A percentile compares a stretch with the other conserved stretches of the same genome.
Conservation (phyloP, 805 yeast genomes). For the Hanseniaspora guilliermondii region DNA sequence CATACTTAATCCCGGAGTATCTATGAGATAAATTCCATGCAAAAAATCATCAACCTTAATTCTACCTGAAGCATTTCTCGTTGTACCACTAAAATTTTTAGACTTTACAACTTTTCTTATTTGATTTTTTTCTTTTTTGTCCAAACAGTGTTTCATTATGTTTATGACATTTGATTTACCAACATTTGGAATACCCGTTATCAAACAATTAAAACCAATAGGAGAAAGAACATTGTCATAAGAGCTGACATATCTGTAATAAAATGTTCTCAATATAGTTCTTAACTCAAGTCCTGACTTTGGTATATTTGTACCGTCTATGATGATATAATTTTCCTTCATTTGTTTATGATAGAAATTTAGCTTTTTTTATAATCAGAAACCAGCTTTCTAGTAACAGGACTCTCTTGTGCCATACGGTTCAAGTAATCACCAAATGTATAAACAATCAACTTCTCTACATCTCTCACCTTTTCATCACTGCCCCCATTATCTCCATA, state of each 20-base stretch:
- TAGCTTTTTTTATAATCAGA: constrained; percentile 16
- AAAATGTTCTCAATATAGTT: constrained; percentile 32
- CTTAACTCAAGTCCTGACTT: constrained; percentile 41
- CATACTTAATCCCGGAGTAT: constrained; percentile 85
- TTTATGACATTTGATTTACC: constrained; percentile 87
- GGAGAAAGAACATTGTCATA: constrained; percentile 50
- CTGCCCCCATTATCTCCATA: background rate
- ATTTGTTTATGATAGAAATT: constrained; percentile 7
- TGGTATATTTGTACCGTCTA: constrained; percentile 43
- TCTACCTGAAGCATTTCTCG: constrained; percentile 63
- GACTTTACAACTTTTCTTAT: constrained; percentile 59
- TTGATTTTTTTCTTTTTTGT: constrained; percentile 12
- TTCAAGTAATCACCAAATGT: constrained; percentile 11
- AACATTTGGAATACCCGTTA: constrained; percentile 95
- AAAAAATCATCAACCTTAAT: constrained; percentile 44
- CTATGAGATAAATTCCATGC: constrained; percentile 62
- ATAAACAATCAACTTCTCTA: constrained; percentile 7
- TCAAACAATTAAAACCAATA: constrained; percentile 60
- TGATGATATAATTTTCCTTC: constrained; percentile 36
- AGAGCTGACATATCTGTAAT: constrained; percentile 32
- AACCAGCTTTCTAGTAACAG: constrained; percentile 1
- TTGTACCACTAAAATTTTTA: constrained; percentile 85
- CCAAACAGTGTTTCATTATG: constrained; percentile 39
- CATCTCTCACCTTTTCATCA: background rate
- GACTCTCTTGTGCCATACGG: background rate